Conservation (phyloP, 495 filamentous ascomycete species). For the Glonium stellatum region DNA sequence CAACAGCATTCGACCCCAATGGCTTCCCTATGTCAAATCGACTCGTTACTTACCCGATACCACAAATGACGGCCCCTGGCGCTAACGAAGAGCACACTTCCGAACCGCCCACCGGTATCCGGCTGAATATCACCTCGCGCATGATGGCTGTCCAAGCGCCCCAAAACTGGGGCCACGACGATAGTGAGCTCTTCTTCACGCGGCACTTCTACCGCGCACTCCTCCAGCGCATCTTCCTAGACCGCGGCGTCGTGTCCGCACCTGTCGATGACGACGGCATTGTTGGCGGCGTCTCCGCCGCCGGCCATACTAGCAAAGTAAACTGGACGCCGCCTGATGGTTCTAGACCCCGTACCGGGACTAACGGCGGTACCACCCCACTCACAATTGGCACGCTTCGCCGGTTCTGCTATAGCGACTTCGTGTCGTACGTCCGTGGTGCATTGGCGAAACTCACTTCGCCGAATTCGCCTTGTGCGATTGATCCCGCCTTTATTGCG, state of each 20-base stretch:
- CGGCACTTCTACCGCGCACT: conserved; percentile 90
- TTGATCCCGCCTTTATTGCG: conserved; percentile 42
- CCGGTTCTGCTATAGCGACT: conserved; percentile 71
- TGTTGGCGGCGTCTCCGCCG: conserved; percentile 29
- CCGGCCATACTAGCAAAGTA: conserved; percentile 19
- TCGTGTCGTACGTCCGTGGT: conserved; percentile 69
- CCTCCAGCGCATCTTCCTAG: conserved; percentile 81
- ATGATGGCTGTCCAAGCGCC: conserved; percentile 97
- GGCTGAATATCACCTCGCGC: conserved; percentile 89
- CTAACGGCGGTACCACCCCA: conserved; percentile 50
- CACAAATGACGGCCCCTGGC: background rate
- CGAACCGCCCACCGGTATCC: conserved; percentile 47
- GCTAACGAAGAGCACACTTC: conserved; percentile 28
- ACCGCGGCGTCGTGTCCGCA: conserved; percentile 62
- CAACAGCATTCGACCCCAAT: conserved; percentile 66
- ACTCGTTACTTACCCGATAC: conserved; percentile 48
- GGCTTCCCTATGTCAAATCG: conserved; percentile 87
- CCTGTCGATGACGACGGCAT: conserved; percentile 40
- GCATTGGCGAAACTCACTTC: conserved; percentile 64
- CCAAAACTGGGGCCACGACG: conserved; percentile 74
- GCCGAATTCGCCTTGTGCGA: conserved; percentile 25
- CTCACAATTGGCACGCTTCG: conserved; percentile 80
- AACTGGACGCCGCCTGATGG: conserved; percentile 22
- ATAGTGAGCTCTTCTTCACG: conserved; percentile 83
- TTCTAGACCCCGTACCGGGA: conserved; percentile 21